These are phyloP conservation scores for Fusarium drepaniforme DNA, from an alignment of 2,329 filamentous ascomycete genomes.

Conservation along the genomic window DNA sequence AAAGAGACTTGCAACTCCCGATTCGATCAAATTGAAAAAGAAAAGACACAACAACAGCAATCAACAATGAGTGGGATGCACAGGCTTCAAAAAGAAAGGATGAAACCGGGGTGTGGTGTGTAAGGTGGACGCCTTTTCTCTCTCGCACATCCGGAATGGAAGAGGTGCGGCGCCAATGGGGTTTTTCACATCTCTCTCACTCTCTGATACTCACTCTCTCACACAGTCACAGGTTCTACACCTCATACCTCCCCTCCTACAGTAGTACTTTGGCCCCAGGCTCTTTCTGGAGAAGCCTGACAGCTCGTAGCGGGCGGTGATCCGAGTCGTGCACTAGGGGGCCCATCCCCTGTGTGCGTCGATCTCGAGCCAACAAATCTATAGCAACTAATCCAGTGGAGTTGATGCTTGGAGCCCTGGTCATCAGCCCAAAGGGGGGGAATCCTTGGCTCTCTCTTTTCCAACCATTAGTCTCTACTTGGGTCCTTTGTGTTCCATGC, in stretches of 20 bases:
- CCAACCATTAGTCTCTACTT: background rate
- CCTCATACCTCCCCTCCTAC: background rate
- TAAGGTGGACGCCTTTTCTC: background rate
- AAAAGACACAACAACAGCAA: background rate
- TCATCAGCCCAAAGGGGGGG: background rate
- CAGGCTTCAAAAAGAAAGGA: constrained; percentile 14
- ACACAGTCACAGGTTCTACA: background rate
- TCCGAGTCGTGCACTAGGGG: constrained; percentile 36
- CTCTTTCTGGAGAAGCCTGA: constrained; percentile 32
- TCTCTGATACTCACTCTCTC: background rate
- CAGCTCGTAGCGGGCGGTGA: constrained; percentile 30
- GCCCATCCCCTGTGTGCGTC: constrained; percentile 6
- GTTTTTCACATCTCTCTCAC: background rate
- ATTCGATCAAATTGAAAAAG: constrained; percentile 8
- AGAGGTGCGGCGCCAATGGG: constrained; percentile 6
- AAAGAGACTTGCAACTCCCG: background rate
- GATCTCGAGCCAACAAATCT: constrained; percentile 25
- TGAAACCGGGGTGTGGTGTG: background rate
- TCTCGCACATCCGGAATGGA: constrained; percentile 9
- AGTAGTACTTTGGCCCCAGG: constrained; percentile 15
- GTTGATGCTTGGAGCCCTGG: background rate
- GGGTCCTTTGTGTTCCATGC: constrained; percentile 2
- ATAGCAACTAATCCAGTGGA: constrained; percentile 1
- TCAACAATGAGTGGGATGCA: constrained; percentile 3
- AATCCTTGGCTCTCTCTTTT: background rate